phyloP scores from a whole-genome alignment of 2,329 filamentous ascomycete genomes.

The Diaporthe eres region DNA sequence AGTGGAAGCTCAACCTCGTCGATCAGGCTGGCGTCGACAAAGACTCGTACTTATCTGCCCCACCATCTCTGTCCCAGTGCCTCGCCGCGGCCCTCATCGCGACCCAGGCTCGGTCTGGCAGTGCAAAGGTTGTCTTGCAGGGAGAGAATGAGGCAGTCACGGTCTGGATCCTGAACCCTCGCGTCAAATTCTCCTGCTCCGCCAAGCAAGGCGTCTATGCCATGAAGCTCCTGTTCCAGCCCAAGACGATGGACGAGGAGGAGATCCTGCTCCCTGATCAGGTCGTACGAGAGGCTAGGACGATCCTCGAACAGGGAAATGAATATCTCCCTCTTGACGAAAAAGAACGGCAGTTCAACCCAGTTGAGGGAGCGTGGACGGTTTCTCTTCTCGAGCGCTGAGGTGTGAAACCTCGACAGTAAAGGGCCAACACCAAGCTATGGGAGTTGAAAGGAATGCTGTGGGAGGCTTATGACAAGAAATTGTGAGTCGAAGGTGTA shows the following conservation, averaged over 20 bases:
- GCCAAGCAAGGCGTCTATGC: conserved; percentile 52
- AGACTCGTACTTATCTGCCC: conserved; percentile 24
- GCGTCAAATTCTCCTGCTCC: conserved; percentile 66
- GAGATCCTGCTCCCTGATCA: conserved; percentile 68
- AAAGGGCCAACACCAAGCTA: background rate
- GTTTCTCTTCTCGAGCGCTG: conserved; percentile 38
- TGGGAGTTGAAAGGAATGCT: background rate
- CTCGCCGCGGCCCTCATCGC: conserved; percentile 67
- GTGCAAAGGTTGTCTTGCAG: conserved; percentile 68
- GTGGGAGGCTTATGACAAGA: background rate
- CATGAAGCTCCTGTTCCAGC: conserved; percentile 68
- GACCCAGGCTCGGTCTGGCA: conserved; percentile 69
- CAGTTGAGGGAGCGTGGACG: conserved; percentile 28
- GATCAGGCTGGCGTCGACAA: conserved; percentile 46
- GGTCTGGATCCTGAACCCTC: conserved; percentile 70
- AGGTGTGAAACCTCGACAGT: background rate
- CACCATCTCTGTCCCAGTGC: conserved; percentile 63
- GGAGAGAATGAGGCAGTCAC: conserved; percentile 50
- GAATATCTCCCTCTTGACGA: conserved; percentile 36
- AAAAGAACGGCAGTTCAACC: conserved; percentile 18
- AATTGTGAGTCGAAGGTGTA: background rate
- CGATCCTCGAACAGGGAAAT: conserved; percentile 63
- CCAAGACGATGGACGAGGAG: conserved; percentile 61
- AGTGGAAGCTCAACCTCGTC: conserved; percentile 68
- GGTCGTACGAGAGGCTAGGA: conserved; percentile 61